A percentile compares a stretch with the other conserved stretches of the same genome.
phyloP scores from a whole-genome alignment of 768 basidiomycete species.

The Rossbeevera mucosa region DNA sequence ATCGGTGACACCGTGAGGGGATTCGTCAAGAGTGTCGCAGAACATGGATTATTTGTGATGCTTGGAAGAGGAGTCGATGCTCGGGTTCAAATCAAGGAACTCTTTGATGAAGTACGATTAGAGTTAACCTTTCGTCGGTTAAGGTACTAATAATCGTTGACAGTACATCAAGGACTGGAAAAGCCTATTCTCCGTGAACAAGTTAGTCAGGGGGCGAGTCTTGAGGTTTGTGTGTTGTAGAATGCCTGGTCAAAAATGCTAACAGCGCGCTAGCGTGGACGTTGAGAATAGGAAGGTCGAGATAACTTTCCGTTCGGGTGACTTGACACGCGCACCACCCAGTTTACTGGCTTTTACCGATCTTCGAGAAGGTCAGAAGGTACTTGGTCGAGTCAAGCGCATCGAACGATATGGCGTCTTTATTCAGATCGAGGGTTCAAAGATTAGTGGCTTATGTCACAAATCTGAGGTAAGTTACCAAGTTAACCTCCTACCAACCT shows the following conservation, averaged over 20 bases:
- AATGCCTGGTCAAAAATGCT: conserved; percentile 1
- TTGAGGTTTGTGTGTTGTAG: conserved; percentile 48
- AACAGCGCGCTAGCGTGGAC: conserved; percentile 55
- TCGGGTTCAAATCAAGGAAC: conserved; percentile 87
- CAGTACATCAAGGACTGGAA: conserved; percentile 98
- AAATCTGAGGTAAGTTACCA: conserved; percentile 69
- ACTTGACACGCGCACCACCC: conserved; percentile 38
- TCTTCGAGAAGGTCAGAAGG: conserved; percentile 74
- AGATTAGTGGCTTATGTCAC: conserved; percentile 87
- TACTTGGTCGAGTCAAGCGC: conserved; percentile 73
- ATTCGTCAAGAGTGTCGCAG: conserved; percentile 82
- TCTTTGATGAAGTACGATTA: conserved; percentile 72
- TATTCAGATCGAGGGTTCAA: conserved; percentile 80
- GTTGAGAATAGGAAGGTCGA: conserved; percentile 74
- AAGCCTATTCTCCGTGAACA: conserved; percentile 67
- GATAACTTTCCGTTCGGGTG: conserved; percentile 77
- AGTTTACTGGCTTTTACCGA: conserved; percentile 44
- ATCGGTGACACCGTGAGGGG: conserved; percentile 78
- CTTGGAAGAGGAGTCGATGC: conserved; percentile 83
- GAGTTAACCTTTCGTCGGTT: not conserved
- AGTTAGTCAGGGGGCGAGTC: conserved; percentile 84
- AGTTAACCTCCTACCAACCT: not conserved
- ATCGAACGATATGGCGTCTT: conserved; percentile 92
- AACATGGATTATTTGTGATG: conserved; percentile 86
- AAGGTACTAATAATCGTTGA: conserved; percentile 9